Conservation (phyloP, 805 yeast species). For the Lipomyces spencermartinsiae region DNA sequence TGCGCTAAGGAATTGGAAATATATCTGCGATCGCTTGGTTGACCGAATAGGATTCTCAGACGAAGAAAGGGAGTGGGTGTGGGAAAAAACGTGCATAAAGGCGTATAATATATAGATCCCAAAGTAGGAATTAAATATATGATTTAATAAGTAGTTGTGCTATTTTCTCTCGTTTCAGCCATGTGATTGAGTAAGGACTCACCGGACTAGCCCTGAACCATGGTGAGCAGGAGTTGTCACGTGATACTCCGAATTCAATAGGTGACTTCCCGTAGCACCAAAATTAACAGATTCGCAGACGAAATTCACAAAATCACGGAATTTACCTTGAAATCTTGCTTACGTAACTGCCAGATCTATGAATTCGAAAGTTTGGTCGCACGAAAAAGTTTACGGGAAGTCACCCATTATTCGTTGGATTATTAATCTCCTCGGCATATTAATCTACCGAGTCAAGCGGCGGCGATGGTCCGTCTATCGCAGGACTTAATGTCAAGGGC, state of each 20-base stretch:
- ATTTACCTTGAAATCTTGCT: not conserved
- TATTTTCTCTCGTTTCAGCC: not conserved
- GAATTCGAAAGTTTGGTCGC: too few species aligned
- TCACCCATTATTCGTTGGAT: not conserved
- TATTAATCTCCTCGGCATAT: not conserved
- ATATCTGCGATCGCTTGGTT: slow-evolving; percentile 5
- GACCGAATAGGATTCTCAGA: slow-evolving; percentile 1
- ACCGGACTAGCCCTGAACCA: not conserved
- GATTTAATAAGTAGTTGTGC: not conserved
- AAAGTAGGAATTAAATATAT: not conserved
- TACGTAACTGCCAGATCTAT: not conserved
- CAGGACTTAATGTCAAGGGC: not conserved
- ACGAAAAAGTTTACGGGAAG: too few species aligned
- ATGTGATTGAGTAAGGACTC: not conserved
- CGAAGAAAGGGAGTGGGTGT: slow-evolving; percentile 4
- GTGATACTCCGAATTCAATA: too few species aligned
- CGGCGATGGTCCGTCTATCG: not conserved
- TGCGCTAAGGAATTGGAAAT: slow-evolving; percentile 2
- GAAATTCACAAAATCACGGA: too few species aligned
- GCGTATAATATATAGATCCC: not conserved
- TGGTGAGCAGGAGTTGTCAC: not conserved
- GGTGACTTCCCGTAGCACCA: too few species aligned
- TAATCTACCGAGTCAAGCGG: slow-evolving; percentile 1
- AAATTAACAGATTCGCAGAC: too few species aligned
- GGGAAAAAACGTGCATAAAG: not conserved